Evolutionary conservation across 2,329 filamentous ascomycete species (phyloP), one percentile per base, ranked within the genome.

Genomic region (Beauveria asiatica): DNA sequence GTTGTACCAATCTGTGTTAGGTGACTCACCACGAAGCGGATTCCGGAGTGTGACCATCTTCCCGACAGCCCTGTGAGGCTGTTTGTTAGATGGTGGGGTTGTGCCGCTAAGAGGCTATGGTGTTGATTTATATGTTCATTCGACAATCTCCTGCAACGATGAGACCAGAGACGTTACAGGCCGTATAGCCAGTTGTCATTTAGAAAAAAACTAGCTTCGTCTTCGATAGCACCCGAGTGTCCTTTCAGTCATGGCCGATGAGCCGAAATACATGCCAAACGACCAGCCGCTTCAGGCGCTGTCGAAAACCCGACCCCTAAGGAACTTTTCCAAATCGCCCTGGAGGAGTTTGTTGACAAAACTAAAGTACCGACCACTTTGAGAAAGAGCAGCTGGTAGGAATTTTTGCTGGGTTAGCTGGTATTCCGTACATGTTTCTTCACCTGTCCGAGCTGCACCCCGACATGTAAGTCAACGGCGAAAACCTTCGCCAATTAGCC

Each of bases 351-450:
- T 44, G 63, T 78, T 51, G 63, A 65, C 55, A 67, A 65, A 50
- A 70, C 69, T 19, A 75, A 75, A 2, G 76, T 76, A 0, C 69
- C 69, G 21, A 63, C 68, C 16, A 62, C 66, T 3, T 78, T 59
- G 61, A 68, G 7, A 66, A 66, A 13, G 67, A 67, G 11, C 63
- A 70, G 16, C 68, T 78, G 13, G 72, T 75, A n/a, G 82, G 82
- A 0, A 67, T 85, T 13, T 81, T 79, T 65, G 72, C 70, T 2
- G 83, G 82, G 1, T 81, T 81, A 17, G 83, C 80, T 2, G 79
- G 80, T 16, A 71, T 83, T n/a, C 79, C 80, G 5, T 81, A 82
- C 62, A 72, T 85, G 10, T 82, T 85, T 68, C 76, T 81, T 23
- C 73, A 74, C 9, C 71, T 83, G 3, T 80, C 78, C 6, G 67